Conservation (phyloP, 1,284 basidiomycete species). For the Lentinula novae-zelandiae region DNA sequence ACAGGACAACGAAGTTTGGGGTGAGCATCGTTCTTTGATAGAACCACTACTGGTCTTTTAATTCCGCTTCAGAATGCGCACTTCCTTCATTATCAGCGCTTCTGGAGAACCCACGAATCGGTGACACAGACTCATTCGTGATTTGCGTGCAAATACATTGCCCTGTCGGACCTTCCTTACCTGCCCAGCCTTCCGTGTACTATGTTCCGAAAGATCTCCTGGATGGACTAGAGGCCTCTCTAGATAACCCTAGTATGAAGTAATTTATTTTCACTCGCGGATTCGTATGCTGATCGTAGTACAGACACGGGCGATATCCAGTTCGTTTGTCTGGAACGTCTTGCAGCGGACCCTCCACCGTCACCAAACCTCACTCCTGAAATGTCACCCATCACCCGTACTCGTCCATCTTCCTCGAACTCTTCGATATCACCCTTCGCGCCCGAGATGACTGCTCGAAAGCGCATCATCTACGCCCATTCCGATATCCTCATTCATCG, state of each 20-base stretch:
- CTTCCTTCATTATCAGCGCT: conserved; percentile 62
- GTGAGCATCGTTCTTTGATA: conserved; percentile 28
- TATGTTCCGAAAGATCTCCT: conserved; percentile 61
- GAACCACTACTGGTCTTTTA: not conserved
- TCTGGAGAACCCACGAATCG: conserved; percentile 54
- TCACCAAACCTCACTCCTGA: conserved; percentile 24
- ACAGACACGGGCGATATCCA: conserved; percentile 48
- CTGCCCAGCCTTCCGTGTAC: conserved; percentile 62
- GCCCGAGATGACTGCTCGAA: conserved; percentile 49
- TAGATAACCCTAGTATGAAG: conserved; percentile 56
- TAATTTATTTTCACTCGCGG: not conserved
- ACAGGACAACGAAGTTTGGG: conserved; percentile 69
- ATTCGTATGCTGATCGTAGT: not conserved
- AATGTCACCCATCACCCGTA: conserved; percentile 10
- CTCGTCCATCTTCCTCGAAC: conserved; percentile 28
- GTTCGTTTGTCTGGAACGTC: conserved; percentile 70
- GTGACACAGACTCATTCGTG: conserved; percentile 60
- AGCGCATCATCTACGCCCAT: conserved; percentile 77
- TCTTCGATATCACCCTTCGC: conserved; percentile 37
- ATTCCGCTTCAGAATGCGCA: conserved; percentile 46
- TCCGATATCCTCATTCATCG: conserved; percentile 69
- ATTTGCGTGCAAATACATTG: conserved; percentile 70
- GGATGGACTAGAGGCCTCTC: conserved; percentile 56
- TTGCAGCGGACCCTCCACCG: conserved; percentile 29
- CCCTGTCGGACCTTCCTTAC: conserved; percentile 60